Percentiles rank a stretch among this genome's conserved stretches.
phyloP scores from a whole-genome alignment of 1,284 basidiomycete genomes.

The Rhodotorula sp. region DNA sequence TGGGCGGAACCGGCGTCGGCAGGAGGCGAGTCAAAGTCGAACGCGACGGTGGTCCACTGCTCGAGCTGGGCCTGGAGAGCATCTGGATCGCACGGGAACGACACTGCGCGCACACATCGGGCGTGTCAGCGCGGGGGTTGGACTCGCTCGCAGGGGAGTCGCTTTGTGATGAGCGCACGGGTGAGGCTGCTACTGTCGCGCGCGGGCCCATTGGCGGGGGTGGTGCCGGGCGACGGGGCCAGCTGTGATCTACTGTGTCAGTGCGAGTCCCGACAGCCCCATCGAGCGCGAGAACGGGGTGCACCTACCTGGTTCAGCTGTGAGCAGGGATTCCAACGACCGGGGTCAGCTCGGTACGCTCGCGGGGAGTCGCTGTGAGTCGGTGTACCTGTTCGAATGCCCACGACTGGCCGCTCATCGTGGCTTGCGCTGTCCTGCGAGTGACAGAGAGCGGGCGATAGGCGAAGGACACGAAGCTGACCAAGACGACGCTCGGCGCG shows the following conservation, averaged over 20 bases:
- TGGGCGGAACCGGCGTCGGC: constrained; percentile 14
- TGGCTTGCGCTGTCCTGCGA: not conserved
- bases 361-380: not conserved
- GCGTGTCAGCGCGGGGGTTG: not conserved
- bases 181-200: constrained; percentile 23
- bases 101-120: constrained; percentile 14
- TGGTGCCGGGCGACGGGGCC: constrained; percentile 23
- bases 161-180: constrained; percentile 1
- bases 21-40: constrained; percentile 68
- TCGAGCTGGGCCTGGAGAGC: constrained; percentile 75
- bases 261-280: not conserved
- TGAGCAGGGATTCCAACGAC: not conserved
- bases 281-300: not conserved
- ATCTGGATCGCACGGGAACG: constrained; percentile 36
- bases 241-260: constrained; percentile 12
- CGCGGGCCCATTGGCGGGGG: constrained; percentile 28
- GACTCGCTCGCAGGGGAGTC: too few species aligned
- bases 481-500: not conserved
- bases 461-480: not conserved
- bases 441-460: not conserved
- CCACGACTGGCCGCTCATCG: not conserved
- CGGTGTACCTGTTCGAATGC: constrained; percentile 3
- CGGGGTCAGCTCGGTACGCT: constrained; percentile 9
- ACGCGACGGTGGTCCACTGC: constrained; percentile 76
- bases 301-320: constrained; percentile 33